phyloP scores from a whole-genome alignment of 768 basidiomycete genomes.

The Strobilomyces dryophilus region DNA sequence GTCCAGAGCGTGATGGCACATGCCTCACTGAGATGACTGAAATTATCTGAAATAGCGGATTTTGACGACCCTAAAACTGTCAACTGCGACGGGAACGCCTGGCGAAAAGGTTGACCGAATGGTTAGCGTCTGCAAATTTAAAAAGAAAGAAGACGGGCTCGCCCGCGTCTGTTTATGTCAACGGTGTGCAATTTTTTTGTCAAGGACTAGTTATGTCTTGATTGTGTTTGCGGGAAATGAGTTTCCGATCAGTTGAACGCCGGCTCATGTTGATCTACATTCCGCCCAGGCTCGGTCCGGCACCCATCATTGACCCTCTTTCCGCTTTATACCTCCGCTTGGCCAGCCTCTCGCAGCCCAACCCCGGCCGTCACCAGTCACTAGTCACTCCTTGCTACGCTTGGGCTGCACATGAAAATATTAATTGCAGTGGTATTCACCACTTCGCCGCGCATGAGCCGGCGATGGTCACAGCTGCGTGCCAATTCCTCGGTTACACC shows the following conservation, averaged over 20 bases:
- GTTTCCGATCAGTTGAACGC: slow-evolving; percentile 7
- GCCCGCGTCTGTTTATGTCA: slow-evolving; percentile 26
- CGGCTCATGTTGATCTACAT: slow-evolving; percentile 17
- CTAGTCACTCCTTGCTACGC: slow-evolving; percentile 9
- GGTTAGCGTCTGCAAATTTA: slow-evolving; percentile 10
- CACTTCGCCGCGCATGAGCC: slow-evolving; percentile 3
- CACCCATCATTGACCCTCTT: not conserved
- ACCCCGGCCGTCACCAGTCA: not conserved
- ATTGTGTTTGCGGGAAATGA: not conserved
- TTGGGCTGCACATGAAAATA: slow-evolving; percentile 14
- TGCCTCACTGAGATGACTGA: not conserved
- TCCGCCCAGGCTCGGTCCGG: not conserved
- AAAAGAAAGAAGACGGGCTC: slow-evolving; percentile 1
- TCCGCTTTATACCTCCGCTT: slow-evolving; percentile 2
- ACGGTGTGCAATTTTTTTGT: slow-evolving; percentile 10
- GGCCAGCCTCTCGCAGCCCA: not conserved
- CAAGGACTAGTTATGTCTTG: slow-evolving; percentile 2
- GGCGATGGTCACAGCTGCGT: slow-evolving; percentile 7
- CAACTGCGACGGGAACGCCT: slow-evolving; percentile 21
- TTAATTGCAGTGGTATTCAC: not conserved
- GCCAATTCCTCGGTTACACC: slow-evolving; percentile 26
- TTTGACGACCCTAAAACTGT: slow-evolving; percentile 31
- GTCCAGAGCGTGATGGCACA: slow-evolving; percentile 7
- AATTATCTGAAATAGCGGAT: slow-evolving; percentile 7
- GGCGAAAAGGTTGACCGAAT: slow-evolving; percentile 8